Percentiles rank a stretch among this genome's conserved stretches.
phyloP scores from a whole-genome alignment of 148 eudicot genomes.

The Rheum nobile region DNA sequence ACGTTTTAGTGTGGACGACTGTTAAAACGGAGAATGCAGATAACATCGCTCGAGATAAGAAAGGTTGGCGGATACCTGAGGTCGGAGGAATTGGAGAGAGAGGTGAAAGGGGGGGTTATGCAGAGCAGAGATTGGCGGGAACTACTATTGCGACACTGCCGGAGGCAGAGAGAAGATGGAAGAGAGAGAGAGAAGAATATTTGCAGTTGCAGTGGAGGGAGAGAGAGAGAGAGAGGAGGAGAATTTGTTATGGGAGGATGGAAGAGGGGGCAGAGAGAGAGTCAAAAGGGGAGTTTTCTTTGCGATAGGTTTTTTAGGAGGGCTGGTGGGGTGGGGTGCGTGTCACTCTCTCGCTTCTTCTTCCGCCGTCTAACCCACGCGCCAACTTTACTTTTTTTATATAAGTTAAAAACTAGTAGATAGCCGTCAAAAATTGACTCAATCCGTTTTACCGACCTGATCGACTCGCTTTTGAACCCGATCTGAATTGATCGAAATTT shows the following conservation, averaged over 20 bases:
- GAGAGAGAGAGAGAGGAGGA: neutral
- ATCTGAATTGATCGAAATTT: too few species aligned
- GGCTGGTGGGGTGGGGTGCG: neutral
- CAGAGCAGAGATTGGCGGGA: constrained; percentile 15
- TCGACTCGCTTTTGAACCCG: too few species aligned
- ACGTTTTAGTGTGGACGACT: neutral
- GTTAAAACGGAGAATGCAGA: neutral
- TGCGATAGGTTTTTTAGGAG: constrained; percentile 12
- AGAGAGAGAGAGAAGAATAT: neutral
- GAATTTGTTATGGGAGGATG: neutral
- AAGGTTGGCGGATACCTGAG: neutral
- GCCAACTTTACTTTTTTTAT: neutral
- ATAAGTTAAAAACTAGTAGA: too few species aligned
- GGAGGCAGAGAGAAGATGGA: constrained; percentile 4
- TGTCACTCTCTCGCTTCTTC: neutral
- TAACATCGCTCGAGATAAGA: neutral
- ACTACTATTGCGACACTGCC: constrained; percentile 15
- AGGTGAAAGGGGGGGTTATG: constrained; percentile 8
- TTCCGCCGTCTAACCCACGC: neutral
- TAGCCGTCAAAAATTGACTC: too few species aligned
- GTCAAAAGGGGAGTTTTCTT: constrained; percentile 12
- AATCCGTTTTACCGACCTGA: too few species aligned
- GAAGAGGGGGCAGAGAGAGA: constrained; percentile 11
- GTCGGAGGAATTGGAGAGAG: neutral
- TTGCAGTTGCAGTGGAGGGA: too few species aligned